Base-by-base conservation (phyloP, 192 early-diverging fungal species). In the Rhizophagus prolifer region DNA sequence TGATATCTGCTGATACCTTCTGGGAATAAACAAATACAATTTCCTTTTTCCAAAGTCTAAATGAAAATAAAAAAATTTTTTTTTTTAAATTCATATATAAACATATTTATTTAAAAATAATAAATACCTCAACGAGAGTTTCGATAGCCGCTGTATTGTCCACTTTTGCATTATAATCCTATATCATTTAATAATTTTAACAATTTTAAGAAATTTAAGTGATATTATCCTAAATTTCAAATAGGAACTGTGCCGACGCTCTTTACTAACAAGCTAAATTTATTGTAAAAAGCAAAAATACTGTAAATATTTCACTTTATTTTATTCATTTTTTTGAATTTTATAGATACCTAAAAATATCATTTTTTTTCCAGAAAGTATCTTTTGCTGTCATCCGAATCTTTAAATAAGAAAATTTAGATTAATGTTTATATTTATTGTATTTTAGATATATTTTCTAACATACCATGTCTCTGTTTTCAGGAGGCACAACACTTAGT, bases 341-440 rank as follows among this genome's bases (percentile, higher is more conserved):
- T 44, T 44, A 44, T 10, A 10, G 9, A 44, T 80, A 83, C 82
- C 80, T 83, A 74, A 83, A 83, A 12, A 80, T 61, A 34, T 79
- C 82, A 1, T 76, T 79, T n/a, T 80, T 59, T 34, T 80, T 72
- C 82, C 82, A 83, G 50, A 83, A 83, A 13, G 82, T 83, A 14
- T 83, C 82, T 75, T 83, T 83, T 21, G 82, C 82, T 1, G 82
- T 83, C 82, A 83, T 36, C 1, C 82, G 76, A 78, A 83, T 59
- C 65, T 67, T n/a, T 36, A 44, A 44, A 44, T 44, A 36, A n/a
- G 7, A 34, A 5, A 19, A n/a, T 9, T 41, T 67, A 30, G 4
- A 9, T 66, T 41, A 41, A 41, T 34, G 6, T 36, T 7, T 36
- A 21, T n/a, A 36, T 21, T 36, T n/a, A 67, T 4, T 21, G 6